Evolutionary conservation across 2,329 filamentous ascomycete genomes (phyloP).

Genomic region (Apiospora hydei): DNA sequence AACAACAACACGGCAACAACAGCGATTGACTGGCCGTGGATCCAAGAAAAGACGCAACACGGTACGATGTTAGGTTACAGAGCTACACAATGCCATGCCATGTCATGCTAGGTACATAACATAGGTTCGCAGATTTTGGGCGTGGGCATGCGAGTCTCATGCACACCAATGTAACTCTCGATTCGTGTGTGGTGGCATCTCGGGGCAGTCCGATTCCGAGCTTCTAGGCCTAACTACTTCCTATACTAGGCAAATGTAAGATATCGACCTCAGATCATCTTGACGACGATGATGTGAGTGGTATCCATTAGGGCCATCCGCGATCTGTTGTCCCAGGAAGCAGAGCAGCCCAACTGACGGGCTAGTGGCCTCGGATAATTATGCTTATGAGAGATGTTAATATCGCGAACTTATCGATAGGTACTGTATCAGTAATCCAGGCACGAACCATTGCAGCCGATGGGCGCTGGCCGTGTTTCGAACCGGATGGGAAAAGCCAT

Average conservation of each 20-base stretch:
- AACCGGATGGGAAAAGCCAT: conserved; percentile 7
- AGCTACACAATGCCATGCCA: conserved; percentile 10
- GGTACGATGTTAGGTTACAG: background rate
- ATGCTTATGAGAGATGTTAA: background rate
- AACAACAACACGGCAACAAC: background rate
- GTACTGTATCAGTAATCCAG: conserved; percentile 1
- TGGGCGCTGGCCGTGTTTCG: conserved; percentile 1
- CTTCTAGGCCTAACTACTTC: background rate
- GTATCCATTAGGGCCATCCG: background rate
- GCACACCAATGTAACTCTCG: background rate
- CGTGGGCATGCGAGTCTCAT: background rate
- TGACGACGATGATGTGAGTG: background rate
- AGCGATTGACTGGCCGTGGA: background rate
- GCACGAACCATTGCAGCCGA: conserved; percentile 1
- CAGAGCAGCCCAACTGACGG: background rate
- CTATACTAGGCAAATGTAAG: background rate
- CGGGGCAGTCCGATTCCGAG: conserved; percentile 6
- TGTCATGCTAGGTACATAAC: background rate
- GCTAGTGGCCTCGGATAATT: background rate
- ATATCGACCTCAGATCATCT: background rate
- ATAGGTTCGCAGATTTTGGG: background rate
- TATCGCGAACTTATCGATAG: conserved; percentile 3
- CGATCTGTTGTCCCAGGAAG: background rate
- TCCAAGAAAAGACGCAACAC: background rate
- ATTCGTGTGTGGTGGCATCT: background rate